Conservation (phyloP, 768 basidiomycete species). For the Auriscalpium orientale region DNA sequence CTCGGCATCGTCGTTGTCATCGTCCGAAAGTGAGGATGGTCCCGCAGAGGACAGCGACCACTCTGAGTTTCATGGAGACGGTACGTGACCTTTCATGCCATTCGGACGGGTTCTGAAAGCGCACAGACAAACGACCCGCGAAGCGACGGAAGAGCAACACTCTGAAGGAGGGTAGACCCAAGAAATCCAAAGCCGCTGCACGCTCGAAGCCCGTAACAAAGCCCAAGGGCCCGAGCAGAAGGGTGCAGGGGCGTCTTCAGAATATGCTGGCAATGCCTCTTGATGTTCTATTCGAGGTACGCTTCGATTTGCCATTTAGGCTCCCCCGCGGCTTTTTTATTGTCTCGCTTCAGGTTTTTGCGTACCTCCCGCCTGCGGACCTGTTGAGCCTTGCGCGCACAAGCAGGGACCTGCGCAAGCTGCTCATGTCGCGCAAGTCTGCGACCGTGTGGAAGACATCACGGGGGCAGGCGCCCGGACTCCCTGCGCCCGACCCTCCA, state of each 20-base stretch:
- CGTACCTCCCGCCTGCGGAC: slow-evolving; percentile 7
- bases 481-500: slow-evolving; percentile 6
- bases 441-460: slow-evolving; percentile 6
- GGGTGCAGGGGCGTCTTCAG: slow-evolving; percentile 9
- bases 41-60: not conserved
- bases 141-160: not conserved
- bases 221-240: not conserved
- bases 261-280: slow-evolving; percentile 9
- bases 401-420: slow-evolving; percentile 7
- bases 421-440: slow-evolving; percentile 14
- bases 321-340: not conserved
- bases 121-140: not conserved
- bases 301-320: not conserved
- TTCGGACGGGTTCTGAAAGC: not conserved
- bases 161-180: not conserved
- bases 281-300: slow-evolving; percentile 11
- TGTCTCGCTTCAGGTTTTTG: slow-evolving; percentile 2
- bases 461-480: slow-evolving; percentile 1
- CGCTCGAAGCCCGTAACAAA: not conserved
- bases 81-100: not conserved
- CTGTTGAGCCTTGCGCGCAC: slow-evolving; percentile 12
- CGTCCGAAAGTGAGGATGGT: not conserved
- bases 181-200: not conserved
- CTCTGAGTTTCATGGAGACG: not conserved
- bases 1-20: not conserved